Evolutionary conservation across 768 basidiomycete genomes (phyloP), one percentile per base, ranked within the genome.

Genomic region (Russula compacta): DNA sequence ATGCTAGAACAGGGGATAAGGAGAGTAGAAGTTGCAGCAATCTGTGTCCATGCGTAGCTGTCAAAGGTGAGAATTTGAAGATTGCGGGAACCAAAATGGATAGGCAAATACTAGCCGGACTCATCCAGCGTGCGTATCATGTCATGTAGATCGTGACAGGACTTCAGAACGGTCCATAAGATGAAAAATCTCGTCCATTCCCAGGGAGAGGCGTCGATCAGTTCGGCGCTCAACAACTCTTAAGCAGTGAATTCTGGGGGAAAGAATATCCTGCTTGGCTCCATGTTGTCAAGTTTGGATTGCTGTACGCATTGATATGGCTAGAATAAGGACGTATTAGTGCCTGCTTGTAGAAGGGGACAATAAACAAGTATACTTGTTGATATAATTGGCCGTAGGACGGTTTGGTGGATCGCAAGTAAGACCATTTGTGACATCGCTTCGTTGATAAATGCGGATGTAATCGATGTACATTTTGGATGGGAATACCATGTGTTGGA

Each of bases 261-360:
- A 87, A 89, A 0, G 74, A 74, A 69, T 88, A 82, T 44, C 88
- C 89, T 1, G 85, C 92, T 65, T 82, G 78, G 2, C 75, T 78
- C 93, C 94, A 95, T 50, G 87, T 89, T 33, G 94, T 95, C 47
- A 91, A 72, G 69, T 95, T 94, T 19, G 92, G 78, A 70, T 97
- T 84, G 56, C 73, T 78, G 69, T 94, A 95, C 54, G 87, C 80
- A 53, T 81, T 77, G 49, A 75, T 59, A 69, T 82, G 81, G 6
- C 72, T 74, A 53, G 2, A 53, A 33, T 9, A 53, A 44, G 19
- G 17, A 2, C n/a, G 56, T 29, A 58, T 59, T 10, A 50, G 48
- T 12, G 40, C 46, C 50, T 19, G n/a, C 32, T 32, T 35, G 8
- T 36, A 6, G 3, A 44, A 21, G 19, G 7, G 29, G 3, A 35